A percentile compares a stretch with the other conserved stretches of the same genome.
phyloP scores from a whole-genome alignment of 2,329 filamentous ascomycete genomes.

The Colletotrichum agaves region DNA sequence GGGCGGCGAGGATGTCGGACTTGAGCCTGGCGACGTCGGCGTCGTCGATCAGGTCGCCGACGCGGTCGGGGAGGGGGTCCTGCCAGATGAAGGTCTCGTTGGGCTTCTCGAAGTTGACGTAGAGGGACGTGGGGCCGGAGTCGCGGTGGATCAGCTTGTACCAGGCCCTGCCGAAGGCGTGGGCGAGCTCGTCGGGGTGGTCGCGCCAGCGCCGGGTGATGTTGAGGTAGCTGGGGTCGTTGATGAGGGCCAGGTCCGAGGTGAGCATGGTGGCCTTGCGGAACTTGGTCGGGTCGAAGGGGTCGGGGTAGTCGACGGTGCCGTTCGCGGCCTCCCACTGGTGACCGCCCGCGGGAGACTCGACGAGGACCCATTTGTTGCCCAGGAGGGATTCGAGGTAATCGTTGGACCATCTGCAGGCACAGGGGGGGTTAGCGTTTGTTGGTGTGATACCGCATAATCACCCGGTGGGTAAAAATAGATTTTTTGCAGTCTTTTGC shows the following conservation, averaged over 20 bases:
- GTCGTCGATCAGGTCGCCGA: constrained; percentile 69
- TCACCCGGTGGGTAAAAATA: constrained; percentile 33
- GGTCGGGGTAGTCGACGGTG: constrained; percentile 75
- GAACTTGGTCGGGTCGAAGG: constrained; percentile 77
- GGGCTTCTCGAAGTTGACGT: constrained; percentile 80
- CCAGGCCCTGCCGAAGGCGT: constrained; percentile 80
- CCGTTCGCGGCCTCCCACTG: constrained; percentile 81
- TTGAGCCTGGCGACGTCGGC: constrained; percentile 74
- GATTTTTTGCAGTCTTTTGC: background rate
- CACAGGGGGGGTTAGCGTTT: constrained; percentile 31
- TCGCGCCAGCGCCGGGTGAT: constrained; percentile 77
- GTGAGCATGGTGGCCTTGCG: constrained; percentile 82
- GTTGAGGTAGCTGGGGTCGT: constrained; percentile 79
- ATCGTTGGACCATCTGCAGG: constrained; percentile 70
- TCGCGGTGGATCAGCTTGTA: constrained; percentile 88
- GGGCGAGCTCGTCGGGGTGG: constrained; percentile 74
- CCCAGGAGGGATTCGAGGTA: constrained; percentile 82
- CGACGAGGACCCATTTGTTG: constrained; percentile 80
- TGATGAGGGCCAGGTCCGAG: constrained; percentile 77
- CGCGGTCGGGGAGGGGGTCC: constrained; percentile 72
- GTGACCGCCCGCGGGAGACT: constrained; percentile 80
- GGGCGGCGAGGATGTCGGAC: constrained; percentile 70
- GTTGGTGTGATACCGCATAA: constrained; percentile 27
- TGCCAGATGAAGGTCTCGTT: constrained; percentile 78
- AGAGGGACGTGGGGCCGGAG: constrained; percentile 76